Evolutionary conservation across 768 basidiomycete species (phyloP).

Genomic region (Pisolithus sp.): DNA sequence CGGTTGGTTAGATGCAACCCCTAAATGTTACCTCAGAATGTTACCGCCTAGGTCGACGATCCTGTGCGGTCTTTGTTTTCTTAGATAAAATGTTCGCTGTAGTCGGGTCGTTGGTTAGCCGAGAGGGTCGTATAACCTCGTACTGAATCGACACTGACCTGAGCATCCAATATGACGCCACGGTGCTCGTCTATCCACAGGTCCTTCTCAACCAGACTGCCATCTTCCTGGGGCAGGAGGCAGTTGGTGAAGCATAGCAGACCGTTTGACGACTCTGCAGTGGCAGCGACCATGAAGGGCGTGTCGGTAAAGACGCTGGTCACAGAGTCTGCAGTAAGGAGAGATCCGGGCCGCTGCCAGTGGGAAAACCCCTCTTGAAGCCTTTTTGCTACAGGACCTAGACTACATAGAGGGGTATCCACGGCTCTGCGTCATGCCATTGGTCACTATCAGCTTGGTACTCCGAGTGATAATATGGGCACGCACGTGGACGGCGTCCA

Average conservation of each 20-base stretch:
- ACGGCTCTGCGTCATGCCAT: too few species aligned
- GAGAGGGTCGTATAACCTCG: not conserved
- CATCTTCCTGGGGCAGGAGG: conserved; percentile 72
- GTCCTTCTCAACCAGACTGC: conserved; percentile 64
- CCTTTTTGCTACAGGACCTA: too few species aligned
- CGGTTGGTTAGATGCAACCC: not conserved
- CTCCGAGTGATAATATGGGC: too few species aligned
- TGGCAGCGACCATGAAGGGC: not conserved
- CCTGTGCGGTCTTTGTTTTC: conserved; percentile 53
- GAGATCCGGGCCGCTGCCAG: too few species aligned
- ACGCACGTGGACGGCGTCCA: too few species aligned
- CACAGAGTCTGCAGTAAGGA: not conserved
- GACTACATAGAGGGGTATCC: too few species aligned
- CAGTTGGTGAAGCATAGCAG: conserved; percentile 88
- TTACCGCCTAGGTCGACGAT: conserved; percentile 69
- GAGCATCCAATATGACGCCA: conserved; percentile 71
- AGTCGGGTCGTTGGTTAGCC: not conserved
- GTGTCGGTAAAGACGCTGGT: not conserved
- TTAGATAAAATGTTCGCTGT: conserved; percentile 63
- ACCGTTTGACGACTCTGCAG: conserved; percentile 37
- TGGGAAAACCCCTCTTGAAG: too few species aligned
- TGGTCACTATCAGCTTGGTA: too few species aligned
- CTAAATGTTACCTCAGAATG: conserved; percentile 54
- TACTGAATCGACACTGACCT: conserved; percentile 35
- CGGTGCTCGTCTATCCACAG: conserved; percentile 75